Conservation (phyloP, 257 asterid species). For the Capsicum chinense region DNA sequence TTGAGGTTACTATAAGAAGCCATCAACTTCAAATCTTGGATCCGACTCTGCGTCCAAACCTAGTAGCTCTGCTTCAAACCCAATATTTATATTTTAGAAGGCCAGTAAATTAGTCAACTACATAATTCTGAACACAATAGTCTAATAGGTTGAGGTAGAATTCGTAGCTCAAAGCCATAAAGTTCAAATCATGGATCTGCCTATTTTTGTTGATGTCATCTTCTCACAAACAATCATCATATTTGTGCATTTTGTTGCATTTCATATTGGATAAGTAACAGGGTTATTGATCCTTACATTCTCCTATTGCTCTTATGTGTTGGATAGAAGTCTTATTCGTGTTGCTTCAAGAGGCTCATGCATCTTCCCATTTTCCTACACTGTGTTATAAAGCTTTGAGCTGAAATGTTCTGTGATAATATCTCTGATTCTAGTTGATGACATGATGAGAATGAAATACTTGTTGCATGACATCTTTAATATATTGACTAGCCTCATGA, state of each 20-base stretch:
- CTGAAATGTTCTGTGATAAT: neutral
- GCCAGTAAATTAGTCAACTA: neutral
- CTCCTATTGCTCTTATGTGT: neutral
- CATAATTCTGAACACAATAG: neutral
- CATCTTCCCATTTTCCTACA: neutral
- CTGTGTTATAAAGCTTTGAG: neutral
- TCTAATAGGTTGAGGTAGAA: neutral
- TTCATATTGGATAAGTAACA: conserved; percentile 14
- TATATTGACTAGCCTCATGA: neutral
- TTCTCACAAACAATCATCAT: conserved; percentile 11
- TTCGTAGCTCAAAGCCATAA: neutral
- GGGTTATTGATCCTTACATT: neutral
- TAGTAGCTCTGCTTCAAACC: neutral
- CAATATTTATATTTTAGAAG: neutral
- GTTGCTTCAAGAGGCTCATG: conserved; percentile 1
- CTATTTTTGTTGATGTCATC: neutral
- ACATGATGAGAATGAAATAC: neutral
- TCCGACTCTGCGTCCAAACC: neutral
- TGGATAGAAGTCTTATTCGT: neutral
- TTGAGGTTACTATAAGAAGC: neutral
- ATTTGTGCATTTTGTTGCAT: neutral
- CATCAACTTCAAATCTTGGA: neutral
- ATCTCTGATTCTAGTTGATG: neutral
- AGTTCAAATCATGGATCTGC: neutral
- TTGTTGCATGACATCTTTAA: neutral